Percentiles rank a stretch among this genome's conserved stretches.
Evolutionary conservation across 805 yeast genomes (phyloP).

Genomic region (Metschnikowia matae): DNA sequence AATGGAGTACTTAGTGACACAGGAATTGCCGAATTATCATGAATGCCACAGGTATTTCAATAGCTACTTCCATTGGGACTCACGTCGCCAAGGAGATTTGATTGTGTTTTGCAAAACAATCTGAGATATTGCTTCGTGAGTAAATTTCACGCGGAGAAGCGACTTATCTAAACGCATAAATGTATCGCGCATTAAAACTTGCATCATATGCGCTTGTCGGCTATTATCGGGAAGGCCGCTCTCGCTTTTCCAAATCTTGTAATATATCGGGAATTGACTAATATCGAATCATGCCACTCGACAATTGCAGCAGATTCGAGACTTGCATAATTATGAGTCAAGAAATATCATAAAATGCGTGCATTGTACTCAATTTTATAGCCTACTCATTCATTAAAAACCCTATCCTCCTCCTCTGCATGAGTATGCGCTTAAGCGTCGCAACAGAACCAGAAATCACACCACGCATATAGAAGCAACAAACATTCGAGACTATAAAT

Average conservation of each 20-base stretch:
- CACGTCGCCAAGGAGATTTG: conserved; percentile 73
- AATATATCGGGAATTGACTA: not conserved
- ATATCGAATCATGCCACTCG: not conserved
- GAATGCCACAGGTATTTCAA: conserved; percentile 64
- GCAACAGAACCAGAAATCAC: not conserved
- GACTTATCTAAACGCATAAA: conserved; percentile 1
- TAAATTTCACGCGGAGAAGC: not conserved
- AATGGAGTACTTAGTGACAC: conserved; percentile 42
- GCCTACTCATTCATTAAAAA: not conserved
- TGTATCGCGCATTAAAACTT: conserved; percentile 1
- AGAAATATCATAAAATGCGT: not conserved
- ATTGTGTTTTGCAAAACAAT: conserved; percentile 46
- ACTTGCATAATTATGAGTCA: not conserved
- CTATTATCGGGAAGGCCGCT: not conserved
- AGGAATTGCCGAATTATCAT: conserved; percentile 43
- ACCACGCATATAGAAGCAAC: conserved; percentile 1
- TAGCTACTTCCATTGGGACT: conserved; percentile 81
- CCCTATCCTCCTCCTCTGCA: not conserved
- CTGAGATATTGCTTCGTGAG: not conserved
- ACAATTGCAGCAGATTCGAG: not conserved
- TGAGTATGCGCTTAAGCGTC: conserved; percentile 2
- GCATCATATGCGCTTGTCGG: not conserved
- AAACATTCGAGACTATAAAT: not conserved
- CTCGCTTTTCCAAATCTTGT: not conserved
- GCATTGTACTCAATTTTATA: not conserved